These are phyloP conservation scores for Tricholoma terreum DNA, from an alignment of 768 basidiomycete genomes.

Conservation along the genomic window DNA sequence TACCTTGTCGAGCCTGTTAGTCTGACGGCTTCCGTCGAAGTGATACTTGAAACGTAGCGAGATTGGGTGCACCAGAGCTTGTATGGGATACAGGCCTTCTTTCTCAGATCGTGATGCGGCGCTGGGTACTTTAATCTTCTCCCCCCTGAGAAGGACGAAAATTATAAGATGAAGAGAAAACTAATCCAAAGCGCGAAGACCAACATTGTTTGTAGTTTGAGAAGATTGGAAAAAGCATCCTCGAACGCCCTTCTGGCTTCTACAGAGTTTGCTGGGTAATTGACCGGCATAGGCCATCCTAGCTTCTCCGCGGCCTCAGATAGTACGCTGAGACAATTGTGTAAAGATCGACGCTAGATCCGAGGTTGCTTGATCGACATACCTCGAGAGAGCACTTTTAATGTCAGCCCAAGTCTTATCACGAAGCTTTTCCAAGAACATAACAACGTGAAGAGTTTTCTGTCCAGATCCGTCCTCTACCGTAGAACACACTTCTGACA, in stretches of 20 bases:
- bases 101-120: constrained; percentile 28
- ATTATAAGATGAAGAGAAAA: neutral
- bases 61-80: constrained; percentile 81
- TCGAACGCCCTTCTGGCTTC: constrained; percentile 69
- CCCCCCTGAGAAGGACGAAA: constrained; percentile 40
- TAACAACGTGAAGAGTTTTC: constrained; percentile 55
- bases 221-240: constrained; percentile 68
- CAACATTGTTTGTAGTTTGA: constrained; percentile 76
- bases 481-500: constrained; percentile 40
- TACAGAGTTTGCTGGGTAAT: constrained; percentile 51
- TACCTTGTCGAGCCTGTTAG: constrained; percentile 93
- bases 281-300: constrained; percentile 80
- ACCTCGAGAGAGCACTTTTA: constrained; percentile 63
- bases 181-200: constrained; percentile 26
- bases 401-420: constrained; percentile 78
- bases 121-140: constrained; percentile 36
- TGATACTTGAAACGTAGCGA: constrained; percentile 91
- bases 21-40: constrained; percentile 82
- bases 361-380: constrained; percentile 22
- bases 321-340: constrained; percentile 40
- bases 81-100: constrained; percentile 76
- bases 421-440: constrained; percentile 59
- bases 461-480: constrained; percentile 47
- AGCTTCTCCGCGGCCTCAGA: constrained; percentile 65
- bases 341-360: constrained; percentile 1